Evolutionary conservation across 805 yeast species (phyloP), one percentile per base, ranked within the genome.

Genomic region (Zygoascus bituminiphila): DNA sequence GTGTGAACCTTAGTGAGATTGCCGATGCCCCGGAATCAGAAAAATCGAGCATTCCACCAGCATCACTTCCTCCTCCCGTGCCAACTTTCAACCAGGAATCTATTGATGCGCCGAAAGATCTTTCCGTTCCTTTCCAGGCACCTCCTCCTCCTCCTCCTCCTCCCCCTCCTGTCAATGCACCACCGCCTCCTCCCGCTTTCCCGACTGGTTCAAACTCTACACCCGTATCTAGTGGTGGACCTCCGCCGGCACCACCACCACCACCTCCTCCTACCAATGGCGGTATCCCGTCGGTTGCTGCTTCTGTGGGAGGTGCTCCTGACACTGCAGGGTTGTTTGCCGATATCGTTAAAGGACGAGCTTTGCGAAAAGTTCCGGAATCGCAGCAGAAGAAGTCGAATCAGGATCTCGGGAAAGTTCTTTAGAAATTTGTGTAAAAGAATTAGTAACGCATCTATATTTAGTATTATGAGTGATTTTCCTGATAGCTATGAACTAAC

Each of bases 81-180:
- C 59, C 61, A 2, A 58, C 70, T 33, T 15, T 15, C n/a, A 12
- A 12, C n/a, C 33, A 29, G 33, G 33, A 12, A 3, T 15, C 33
- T 29, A 3, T 6, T 29, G 62, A 65, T 15, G 20, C 5, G 12
- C 20, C 20, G 4, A n/a, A 19, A 4, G 35, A 33, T 2, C 19
- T n/a, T 14, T 25, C 44, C 17, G 47, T 46, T 41, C 50, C 56
- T 26, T 48, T 52, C 26, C 47, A 41, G 43, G 42, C 55, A 41
- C 50, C 67, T 14, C 51, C 53, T 40, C 62, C 68, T 4, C 62
- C 72, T 5, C 69, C 74, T 7, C 58, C 62, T 60, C 21, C 59
- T 1, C 62, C 68, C 17, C 61, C 68, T 14, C 62, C 69, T 6
- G 68, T 68, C 20, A 61, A 63, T 4, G 60, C 70, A 2, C 55